phyloP scores from a whole-genome alignment of 2,329 filamentous ascomycete genomes.

The Aspergillus quadrilineatus region DNA sequence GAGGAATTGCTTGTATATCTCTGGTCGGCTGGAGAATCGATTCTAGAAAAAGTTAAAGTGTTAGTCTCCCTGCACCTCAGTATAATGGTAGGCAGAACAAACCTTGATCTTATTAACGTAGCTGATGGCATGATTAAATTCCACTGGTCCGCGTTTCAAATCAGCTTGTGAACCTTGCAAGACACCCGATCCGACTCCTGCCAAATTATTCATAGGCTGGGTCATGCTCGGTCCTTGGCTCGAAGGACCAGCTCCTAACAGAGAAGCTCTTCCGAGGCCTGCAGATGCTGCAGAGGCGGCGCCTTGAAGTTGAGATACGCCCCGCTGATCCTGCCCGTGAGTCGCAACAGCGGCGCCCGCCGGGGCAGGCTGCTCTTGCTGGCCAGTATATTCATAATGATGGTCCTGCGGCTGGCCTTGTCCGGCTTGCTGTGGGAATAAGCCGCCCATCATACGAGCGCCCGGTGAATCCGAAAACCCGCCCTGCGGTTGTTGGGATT shows the following conservation, averaged over 20 bases:
- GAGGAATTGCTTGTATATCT: slow-evolving; percentile 98
- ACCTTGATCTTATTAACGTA: slow-evolving; percentile 99
- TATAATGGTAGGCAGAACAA: slow-evolving; percentile 30
- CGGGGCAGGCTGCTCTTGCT: slow-evolving; percentile 49
- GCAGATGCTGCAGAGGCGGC: slow-evolving; percentile 62
- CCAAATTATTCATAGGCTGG: slow-evolving; percentile 59
- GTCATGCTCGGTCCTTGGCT: slow-evolving; percentile 47
- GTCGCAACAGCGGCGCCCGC: slow-evolving; percentile 45
- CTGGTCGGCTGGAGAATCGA: slow-evolving; percentile 91
- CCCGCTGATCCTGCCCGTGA: slow-evolving; percentile 65
- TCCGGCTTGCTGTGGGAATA: slow-evolving; percentile 38
- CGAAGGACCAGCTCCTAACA: slow-evolving; percentile 51
- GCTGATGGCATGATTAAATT: slow-evolving; percentile 98
- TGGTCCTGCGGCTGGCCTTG: slow-evolving; percentile 43
- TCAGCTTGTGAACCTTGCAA: slow-evolving; percentile 54
- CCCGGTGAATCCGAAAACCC: slow-evolving; percentile 40
- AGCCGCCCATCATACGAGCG: slow-evolving; percentile 36
- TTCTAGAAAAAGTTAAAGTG: slow-evolving; percentile 58
- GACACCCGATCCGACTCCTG: slow-evolving; percentile 60
- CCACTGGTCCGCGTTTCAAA: slow-evolving; percentile 84
- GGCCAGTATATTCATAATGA: slow-evolving; percentile 44
- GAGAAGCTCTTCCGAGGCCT: slow-evolving; percentile 44
- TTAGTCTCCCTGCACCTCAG: not conserved
- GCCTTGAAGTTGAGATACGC: slow-evolving; percentile 65
- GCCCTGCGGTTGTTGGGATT: slow-evolving; percentile 33